These are phyloP conservation scores for Trichophyton schoenleinii DNA, from an alignment of 2,329 filamentous ascomycete genomes.

Conservation along the genomic window DNA sequence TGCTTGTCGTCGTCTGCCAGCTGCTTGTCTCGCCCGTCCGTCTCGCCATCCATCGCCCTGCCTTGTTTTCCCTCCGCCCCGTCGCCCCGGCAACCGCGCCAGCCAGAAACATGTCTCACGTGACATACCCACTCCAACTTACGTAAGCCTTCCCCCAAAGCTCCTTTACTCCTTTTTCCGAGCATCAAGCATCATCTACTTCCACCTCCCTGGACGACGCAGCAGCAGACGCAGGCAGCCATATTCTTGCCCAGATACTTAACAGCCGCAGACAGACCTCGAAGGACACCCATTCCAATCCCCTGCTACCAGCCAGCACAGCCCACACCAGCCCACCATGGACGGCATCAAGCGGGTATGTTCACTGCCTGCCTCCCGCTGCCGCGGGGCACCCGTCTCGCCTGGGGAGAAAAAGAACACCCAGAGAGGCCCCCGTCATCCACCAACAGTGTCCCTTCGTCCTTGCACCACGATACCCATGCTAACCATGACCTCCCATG, in stretches of 20 bases:
- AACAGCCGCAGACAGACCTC: neutral
- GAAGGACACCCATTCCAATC: constrained; percentile 5
- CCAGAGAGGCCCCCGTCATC: neutral
- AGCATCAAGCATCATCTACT: neutral
- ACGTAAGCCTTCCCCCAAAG: too few species aligned
- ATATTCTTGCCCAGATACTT: neutral
- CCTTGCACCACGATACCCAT: neutral
- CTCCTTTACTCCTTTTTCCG: too few species aligned
- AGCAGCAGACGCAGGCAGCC: neutral
- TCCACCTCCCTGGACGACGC: neutral
- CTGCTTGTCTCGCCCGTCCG: neutral
- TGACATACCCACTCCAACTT: neutral
- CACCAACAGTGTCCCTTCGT: neutral
- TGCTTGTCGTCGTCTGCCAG: neutral
- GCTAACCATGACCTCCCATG: neutral
- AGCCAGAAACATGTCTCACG: neutral
- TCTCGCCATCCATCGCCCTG: neutral
- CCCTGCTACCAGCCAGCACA: constrained; percentile 18
- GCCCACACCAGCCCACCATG: constrained; percentile 42
- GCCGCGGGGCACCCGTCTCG: neutral
- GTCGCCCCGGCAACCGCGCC: neutral
- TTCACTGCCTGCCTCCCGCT: constrained; percentile 17
- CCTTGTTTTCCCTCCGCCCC: neutral
- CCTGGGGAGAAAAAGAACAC: neutral
- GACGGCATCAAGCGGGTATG: constrained; percentile 84